These are phyloP conservation scores for Stephanodiscus minutulus DNA, from an alignment of 108 stramenopile species.

Conservation along the genomic window DNA sequence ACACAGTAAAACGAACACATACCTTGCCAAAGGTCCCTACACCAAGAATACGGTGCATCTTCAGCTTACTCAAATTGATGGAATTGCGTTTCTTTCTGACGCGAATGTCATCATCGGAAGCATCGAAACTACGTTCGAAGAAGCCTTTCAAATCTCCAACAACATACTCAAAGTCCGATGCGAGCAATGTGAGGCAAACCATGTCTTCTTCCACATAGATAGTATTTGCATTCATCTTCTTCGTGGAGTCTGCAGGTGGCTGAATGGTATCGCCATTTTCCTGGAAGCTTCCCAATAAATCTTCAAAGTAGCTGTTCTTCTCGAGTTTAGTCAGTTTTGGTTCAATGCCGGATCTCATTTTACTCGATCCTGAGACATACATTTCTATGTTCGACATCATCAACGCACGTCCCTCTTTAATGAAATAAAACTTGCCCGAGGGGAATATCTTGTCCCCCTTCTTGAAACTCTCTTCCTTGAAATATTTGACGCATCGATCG, in stretches of 20 bases:
- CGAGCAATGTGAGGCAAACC: constrained; percentile 48
- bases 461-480: constrained; percentile 9
- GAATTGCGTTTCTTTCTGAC: constrained; percentile 7
- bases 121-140: neutral
- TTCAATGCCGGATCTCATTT: neutral
- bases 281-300: constrained; percentile 34
- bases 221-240: constrained; percentile 47
- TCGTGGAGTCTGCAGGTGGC: neutral
- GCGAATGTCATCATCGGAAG: neutral
- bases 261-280: constrained; percentile 48
- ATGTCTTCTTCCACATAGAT: constrained; percentile 58
- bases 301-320: constrained; percentile 71
- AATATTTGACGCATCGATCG: neutral
- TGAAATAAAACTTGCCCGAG: constrained; percentile 1
- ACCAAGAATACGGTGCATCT: constrained; percentile 72
- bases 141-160: neutral
- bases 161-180: constrained; percentile 42
- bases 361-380: neutral
- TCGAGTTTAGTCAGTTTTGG: constrained; percentile 18
- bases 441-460: neutral
- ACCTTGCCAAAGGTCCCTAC: constrained; percentile 36
- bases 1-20: neutral
- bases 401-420: constrained; percentile 2
- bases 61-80: constrained; percentile 52
- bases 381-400: neutral